Conservation (phyloP, 805 yeast genomes). For the Cyberlindnera bimundalis region DNA sequence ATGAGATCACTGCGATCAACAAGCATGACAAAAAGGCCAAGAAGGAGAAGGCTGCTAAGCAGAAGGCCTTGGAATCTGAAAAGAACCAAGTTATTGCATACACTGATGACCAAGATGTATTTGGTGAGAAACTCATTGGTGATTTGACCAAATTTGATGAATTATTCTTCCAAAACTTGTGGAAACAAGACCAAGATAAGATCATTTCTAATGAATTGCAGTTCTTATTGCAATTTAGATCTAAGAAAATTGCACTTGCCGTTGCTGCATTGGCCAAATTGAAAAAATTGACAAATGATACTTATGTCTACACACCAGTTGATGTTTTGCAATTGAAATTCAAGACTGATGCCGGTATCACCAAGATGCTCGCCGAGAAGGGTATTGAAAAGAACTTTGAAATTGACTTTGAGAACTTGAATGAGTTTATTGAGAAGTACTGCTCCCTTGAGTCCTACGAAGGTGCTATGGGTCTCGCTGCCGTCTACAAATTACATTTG, state of each 20-base stretch:
- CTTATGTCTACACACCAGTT: constrained; percentile 19
- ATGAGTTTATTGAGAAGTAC: constrained; percentile 14
- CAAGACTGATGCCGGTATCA: constrained; percentile 21
- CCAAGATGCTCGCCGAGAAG: constrained; percentile 24
- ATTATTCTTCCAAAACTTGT: constrained; percentile 38
- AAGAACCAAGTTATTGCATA: constrained; percentile 39
- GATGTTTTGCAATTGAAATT: constrained; percentile 23
- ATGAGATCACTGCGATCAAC: constrained; percentile 27
- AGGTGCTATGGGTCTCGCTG: constrained; percentile 17
- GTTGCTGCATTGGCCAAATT: constrained; percentile 22
- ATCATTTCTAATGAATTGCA: constrained; percentile 25
- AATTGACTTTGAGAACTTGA: constrained; percentile 16
- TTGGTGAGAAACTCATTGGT: constrained; percentile 46
- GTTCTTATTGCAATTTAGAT: constrained; percentile 22
- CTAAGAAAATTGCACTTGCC: constrained; percentile 26
- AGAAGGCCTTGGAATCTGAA: constrained; percentile 52
- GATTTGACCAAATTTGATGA: constrained; percentile 44
- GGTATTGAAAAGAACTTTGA: constrained; percentile 25
- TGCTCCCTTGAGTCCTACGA: constrained; percentile 11
- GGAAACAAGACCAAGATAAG: constrained; percentile 43
- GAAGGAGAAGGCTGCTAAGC: constrained; percentile 38
- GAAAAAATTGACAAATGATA: constrained; percentile 19
- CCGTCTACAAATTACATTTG: constrained; percentile 16
- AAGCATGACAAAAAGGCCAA: constrained; percentile 59
- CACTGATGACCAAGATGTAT: constrained; percentile 52